These are phyloP conservation scores for Adansonia grandidieri DNA, from an alignment of 441 rosid genomes.

Conservation along the genomic window DNA sequence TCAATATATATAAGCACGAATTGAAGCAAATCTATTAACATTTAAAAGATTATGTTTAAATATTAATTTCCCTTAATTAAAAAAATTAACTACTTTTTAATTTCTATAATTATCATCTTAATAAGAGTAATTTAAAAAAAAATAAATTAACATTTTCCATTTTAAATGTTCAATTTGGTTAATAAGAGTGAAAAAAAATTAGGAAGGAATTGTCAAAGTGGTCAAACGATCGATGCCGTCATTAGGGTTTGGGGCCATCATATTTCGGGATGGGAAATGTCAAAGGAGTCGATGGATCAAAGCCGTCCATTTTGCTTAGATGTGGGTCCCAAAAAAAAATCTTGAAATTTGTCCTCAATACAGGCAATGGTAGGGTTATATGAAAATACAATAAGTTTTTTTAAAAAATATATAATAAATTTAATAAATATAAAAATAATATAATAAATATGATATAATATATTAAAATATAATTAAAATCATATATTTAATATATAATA, in stretches of 20 bases:
- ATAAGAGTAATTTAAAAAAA: not conserved
- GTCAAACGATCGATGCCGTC: conserved; percentile 16
- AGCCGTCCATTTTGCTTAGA: not conserved
- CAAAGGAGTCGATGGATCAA: not conserved
- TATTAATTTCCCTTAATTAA: too few species aligned
- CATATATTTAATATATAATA: too few species aligned
- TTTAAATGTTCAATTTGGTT: too few species aligned
- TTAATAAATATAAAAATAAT: too few species aligned
- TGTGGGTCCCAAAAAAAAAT: not conserved
- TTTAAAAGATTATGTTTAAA: too few species aligned
- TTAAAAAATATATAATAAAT: not conserved
- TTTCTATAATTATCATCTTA: too few species aligned
- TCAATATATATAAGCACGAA: too few species aligned
- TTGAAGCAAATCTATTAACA: too few species aligned
- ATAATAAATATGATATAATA: too few species aligned
- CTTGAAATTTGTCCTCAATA: not conserved
- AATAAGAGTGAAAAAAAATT: too few species aligned
- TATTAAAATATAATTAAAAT: too few species aligned
- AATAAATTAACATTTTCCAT: not conserved
- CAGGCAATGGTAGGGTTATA: not conserved
- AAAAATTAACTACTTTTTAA: too few species aligned
- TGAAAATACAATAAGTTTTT: not conserved
- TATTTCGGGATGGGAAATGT: not conserved
- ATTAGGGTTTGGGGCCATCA: not conserved
- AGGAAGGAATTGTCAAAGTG: not conserved